Base-by-base conservation (phyloP, 2,329 filamentous ascomycete genomes). In the Cladophialophora immunda region DNA sequence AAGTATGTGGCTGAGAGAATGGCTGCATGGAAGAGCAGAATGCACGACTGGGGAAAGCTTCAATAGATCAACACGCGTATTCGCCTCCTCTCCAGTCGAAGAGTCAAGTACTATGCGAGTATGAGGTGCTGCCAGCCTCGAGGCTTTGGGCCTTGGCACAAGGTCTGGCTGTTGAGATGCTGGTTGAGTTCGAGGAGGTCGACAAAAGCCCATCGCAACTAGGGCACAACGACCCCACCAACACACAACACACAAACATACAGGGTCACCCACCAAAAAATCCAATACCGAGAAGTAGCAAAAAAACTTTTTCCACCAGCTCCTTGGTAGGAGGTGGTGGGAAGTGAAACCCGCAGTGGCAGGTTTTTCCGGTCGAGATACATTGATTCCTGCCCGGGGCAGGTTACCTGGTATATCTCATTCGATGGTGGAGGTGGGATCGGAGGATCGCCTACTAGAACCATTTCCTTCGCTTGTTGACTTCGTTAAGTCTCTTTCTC, bases 361-460 rank as follows among this genome's bases (percentile, higher is more conserved):
- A 41, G 38, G 38, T 41, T 41, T 41, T 41, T 41, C 17, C 38
- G 34, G 15, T 41, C n/a, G 38, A n/a, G 38, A 41, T 41, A 11
- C 15, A 38, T 38, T 38, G 36, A 38, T 11, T 38, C 36, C 36
- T 17, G 36, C 11, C 15, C 11, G 2, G 36, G 11, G 36, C 36
- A 8, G 15, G 36, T 8, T 38, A 17, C 36, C 36, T 38, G 36
- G 15, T 38, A 38, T 17, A 38, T 38, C 36, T 38, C 36, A 4
- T 17, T 38, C 36, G 36, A 38, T 34, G 13, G 36, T 4, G 36
- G 36, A 38, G 36, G 36, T 13, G 9, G 36, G 4, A 6, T 17
- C 15, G 45, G 45, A 50, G 45, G 45, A 13, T 59, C 57, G 57
- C 57, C 57, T 59, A 59, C 25, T 45, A 45, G 57, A 59, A 45